phyloP scores from a whole-genome alignment of 2,329 filamentous ascomycete genomes.

The Zymoseptoria pseudotritici region DNA sequence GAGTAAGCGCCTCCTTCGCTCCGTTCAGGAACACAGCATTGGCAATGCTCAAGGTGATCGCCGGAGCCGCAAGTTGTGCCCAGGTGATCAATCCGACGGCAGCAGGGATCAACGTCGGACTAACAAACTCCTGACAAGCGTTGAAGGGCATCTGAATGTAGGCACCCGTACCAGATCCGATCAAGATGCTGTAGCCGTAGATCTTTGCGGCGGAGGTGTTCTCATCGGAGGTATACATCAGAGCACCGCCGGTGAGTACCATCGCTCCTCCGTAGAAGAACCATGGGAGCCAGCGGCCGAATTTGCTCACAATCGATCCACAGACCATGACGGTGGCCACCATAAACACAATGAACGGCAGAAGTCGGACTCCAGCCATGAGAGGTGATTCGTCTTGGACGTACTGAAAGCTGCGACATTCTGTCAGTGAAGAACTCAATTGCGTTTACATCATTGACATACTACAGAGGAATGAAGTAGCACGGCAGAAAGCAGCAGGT shows the following conservation, averaged over 20 bases:
- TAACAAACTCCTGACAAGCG: conserved; percentile 1
- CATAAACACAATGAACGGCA: conserved; percentile 26
- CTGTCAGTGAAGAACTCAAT: too few relatives aligned
- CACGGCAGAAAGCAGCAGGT: conserved; percentile 24
- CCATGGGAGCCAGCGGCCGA: neutral
- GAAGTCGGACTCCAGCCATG: conserved; percentile 34
- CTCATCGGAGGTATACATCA: conserved; percentile 8
- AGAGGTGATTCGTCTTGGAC: conserved; percentile 37
- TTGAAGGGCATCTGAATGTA: conserved; percentile 7
- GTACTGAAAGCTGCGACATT: conserved; percentile 41
- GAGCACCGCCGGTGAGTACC: conserved; percentile 6
- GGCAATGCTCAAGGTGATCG: conserved; percentile 7
- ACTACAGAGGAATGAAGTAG: conserved; percentile 48
- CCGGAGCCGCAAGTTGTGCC: conserved; percentile 5
- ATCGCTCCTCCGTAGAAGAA: conserved; percentile 8
- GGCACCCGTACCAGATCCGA: conserved; percentile 7
- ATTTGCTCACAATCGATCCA: neutral
- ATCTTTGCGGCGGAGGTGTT: conserved; percentile 6
- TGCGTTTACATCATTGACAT: neutral
- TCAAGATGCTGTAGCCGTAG: conserved; percentile 9
- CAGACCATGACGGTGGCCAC: conserved; percentile 2
- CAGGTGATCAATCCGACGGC: conserved; percentile 6
- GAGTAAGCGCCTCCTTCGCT: neutral
- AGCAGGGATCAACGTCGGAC: neutral
- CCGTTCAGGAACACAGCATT: conserved; percentile 7